These are phyloP conservation scores for Dentiscutata heterogama DNA, from an alignment of 371 early-diverging fungal species.

Conservation along the genomic window DNA sequence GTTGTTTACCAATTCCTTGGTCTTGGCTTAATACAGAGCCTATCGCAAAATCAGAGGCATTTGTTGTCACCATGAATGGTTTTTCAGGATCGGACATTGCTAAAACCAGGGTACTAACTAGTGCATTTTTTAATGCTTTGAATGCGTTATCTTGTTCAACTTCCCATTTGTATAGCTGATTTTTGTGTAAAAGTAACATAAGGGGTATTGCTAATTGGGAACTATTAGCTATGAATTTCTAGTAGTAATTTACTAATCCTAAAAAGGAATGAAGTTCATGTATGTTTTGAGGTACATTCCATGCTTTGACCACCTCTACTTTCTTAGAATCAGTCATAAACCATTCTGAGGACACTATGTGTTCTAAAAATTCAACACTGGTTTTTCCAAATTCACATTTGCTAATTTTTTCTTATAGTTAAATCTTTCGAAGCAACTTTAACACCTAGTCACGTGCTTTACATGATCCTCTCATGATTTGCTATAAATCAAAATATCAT, in stretches of 20 bases:
- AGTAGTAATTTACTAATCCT: constrained; percentile 64
- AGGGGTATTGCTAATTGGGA: constrained; percentile 57
- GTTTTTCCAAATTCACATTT: constrained; percentile 64
- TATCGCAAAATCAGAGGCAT: constrained; percentile 46
- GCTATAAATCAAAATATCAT: constrained; percentile 69
- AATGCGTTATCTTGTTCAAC: constrained; percentile 55
- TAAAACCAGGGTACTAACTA: constrained; percentile 48
- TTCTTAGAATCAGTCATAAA: constrained; percentile 53
- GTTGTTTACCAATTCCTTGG: constrained; percentile 45
- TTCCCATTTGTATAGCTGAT: constrained; percentile 51
- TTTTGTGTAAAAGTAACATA: constrained; percentile 51
- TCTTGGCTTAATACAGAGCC: constrained; percentile 45
- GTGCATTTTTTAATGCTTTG: constrained; percentile 51
- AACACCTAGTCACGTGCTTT: constrained; percentile 54
- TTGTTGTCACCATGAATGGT: constrained; percentile 42
- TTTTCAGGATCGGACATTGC: constrained; percentile 36
- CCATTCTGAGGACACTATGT: constrained; percentile 49
- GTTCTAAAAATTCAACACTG: constrained; percentile 59
- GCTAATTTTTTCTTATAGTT: constrained; percentile 54
- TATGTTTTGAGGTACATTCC: constrained; percentile 51
- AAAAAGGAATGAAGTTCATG: constrained; percentile 61
- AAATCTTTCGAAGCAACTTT: constrained; percentile 46
- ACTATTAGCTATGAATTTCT: constrained; percentile 59
- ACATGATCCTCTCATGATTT: constrained; percentile 56
- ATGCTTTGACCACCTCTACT: constrained; percentile 53